These are phyloP conservation scores for Sanghuangporus weigelae DNA, from an alignment of 1,284 basidiomycete species.

Conservation along the genomic window DNA sequence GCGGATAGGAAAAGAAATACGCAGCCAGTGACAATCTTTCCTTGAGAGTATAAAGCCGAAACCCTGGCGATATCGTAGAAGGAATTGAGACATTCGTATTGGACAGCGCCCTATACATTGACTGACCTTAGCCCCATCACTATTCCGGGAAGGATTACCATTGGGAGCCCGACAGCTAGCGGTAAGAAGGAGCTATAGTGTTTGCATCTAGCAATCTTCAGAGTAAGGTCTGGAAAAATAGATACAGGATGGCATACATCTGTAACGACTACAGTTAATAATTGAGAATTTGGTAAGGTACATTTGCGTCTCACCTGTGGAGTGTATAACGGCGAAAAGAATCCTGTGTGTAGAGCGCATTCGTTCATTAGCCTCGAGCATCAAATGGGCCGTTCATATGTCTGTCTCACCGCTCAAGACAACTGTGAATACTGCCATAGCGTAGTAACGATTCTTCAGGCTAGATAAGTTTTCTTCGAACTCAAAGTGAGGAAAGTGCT, in stretches of 20 bases:
- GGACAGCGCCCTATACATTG: neutral
- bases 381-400: neutral
- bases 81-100: neutral
- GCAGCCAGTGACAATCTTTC: neutral
- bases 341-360: neutral
- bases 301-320: neutral
- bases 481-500: neutral
- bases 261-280: neutral
- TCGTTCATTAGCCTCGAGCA: neutral
- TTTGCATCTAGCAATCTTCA: neutral
- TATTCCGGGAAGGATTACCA: slow-evolving; percentile 1
- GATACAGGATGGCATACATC: neutral
- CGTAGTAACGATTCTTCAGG: slow-evolving; percentile 3
- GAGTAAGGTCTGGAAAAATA: neutral
- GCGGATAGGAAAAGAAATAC: neutral
- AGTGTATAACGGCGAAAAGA: neutral
- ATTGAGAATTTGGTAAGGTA: neutral
- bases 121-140: slow-evolving; percentile 9
- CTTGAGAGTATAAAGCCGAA: slow-evolving; percentile 1
- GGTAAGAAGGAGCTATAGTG: neutral
- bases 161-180: neutral
- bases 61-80: neutral
- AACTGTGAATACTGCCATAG: neutral
- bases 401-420: neutral
- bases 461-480: too few species aligned